These are phyloP conservation scores for Plasmodium vivax DNA, from an alignment of 169 alveolate species.

Conservation along the genomic window DNA sequence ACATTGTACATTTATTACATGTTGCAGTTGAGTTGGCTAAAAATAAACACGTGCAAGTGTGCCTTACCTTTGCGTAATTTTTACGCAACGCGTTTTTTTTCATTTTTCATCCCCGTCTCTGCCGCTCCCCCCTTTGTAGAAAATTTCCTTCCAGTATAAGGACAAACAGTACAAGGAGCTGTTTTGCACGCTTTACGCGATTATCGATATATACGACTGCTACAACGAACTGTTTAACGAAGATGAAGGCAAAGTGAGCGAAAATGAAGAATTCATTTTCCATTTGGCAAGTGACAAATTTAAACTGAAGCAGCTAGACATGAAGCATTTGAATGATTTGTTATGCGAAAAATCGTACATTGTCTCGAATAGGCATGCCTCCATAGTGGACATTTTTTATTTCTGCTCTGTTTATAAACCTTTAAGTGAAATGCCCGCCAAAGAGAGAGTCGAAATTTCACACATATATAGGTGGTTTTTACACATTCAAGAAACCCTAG, in stretches of 20 bases:
- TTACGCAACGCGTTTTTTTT: not conserved
- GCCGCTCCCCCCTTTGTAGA: not conserved
- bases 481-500: slow-evolving; percentile 58
- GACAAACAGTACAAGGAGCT: slow-evolving; percentile 34
- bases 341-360: slow-evolving; percentile 46
- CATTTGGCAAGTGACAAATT: slow-evolving; percentile 54
- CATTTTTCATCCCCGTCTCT: not conserved
- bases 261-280: slow-evolving; percentile 64
- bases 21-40: not conserved
- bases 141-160: slow-evolving; percentile 22
- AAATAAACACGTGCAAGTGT: not conserved
- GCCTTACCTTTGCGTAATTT: not conserved
- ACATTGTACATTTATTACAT: not conserved
- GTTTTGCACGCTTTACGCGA: slow-evolving; percentile 55
- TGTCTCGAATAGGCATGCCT: slow-evolving; percentile 37
- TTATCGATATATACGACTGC: slow-evolving; percentile 48
- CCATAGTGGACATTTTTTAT: slow-evolving; percentile 67
- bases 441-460: slow-evolving; percentile 44
- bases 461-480: slow-evolving; percentile 60
- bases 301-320: slow-evolving; percentile 22
- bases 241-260: slow-evolving; percentile 68
- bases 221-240: slow-evolving; percentile 36
- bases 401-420: slow-evolving; percentile 40
- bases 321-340: slow-evolving; percentile 60
- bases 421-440: slow-evolving; percentile 41